These are phyloP conservation scores for Mallotus repandus DNA, from an alignment of 441 rosid genomes.

Conservation along the genomic window DNA sequence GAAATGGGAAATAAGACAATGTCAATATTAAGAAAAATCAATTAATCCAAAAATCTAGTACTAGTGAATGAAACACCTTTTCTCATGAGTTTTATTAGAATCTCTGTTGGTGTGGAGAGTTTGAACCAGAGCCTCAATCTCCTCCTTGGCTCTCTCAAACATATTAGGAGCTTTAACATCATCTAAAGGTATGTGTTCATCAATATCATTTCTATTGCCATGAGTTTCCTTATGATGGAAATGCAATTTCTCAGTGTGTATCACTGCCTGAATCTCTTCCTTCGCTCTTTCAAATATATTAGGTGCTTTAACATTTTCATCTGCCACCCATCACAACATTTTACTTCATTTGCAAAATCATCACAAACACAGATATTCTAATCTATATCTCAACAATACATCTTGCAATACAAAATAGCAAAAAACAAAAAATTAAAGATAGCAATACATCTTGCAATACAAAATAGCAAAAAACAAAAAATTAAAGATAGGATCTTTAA, in stretches of 20 bases:
- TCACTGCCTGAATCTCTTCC: constrained; percentile 32
- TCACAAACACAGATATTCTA: neutral
- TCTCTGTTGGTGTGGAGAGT: constrained; percentile 32
- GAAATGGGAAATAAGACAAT: constrained; percentile 1
- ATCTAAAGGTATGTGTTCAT: constrained; percentile 34
- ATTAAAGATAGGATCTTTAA: neutral
- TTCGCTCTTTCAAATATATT: constrained; percentile 32
- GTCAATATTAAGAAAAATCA: neutral
- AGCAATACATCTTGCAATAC: too few species aligned
- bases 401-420: too few species aligned
- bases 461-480: neutral
- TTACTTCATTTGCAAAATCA: neutral
- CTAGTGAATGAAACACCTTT: constrained; percentile 19
- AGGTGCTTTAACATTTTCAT: constrained; percentile 30
- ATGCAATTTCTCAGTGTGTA: constrained; percentile 17
- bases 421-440: too few species aligned
- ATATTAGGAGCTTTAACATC: constrained; percentile 42
- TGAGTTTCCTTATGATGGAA: constrained; percentile 37
- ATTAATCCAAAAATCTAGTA: neutral
- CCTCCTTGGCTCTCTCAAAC: constrained; percentile 43
- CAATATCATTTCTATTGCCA: constrained; percentile 29
- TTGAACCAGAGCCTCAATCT: constrained; percentile 44
- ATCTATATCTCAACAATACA: neutral
- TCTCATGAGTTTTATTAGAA: constrained; percentile 12
- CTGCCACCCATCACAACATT: constrained; percentile 10